These are phyloP conservation scores for Fusarium hainanense DNA, from an alignment of 2,329 filamentous ascomycete genomes.

Conservation along the genomic window DNA sequence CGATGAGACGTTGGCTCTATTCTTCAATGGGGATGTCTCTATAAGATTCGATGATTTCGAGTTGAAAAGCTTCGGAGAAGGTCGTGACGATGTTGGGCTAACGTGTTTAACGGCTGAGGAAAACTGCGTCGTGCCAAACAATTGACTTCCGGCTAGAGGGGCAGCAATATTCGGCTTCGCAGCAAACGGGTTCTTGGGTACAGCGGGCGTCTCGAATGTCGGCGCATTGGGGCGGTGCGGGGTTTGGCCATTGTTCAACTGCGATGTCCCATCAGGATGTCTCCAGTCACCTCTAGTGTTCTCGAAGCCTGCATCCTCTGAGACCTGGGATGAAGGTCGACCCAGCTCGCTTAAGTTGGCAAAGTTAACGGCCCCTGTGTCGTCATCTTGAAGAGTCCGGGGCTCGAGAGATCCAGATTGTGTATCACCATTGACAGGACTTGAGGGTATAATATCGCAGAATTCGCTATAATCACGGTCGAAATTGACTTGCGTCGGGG, in stretches of 20 bases:
- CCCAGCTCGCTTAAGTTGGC: constrained; percentile 51
- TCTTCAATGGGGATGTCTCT: constrained; percentile 62
- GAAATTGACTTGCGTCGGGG: constrained; percentile 67
- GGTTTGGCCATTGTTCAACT: constrained; percentile 49
- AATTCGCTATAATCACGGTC: constrained; percentile 66
- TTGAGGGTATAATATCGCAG: constrained; percentile 47
- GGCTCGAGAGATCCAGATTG: constrained; percentile 48
- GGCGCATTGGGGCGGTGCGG: constrained; percentile 46
- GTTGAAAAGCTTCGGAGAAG: constrained; percentile 63
- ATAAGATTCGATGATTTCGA: constrained; percentile 59
- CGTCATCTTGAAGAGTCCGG: constrained; percentile 57
- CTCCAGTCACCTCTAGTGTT: constrained; percentile 56
- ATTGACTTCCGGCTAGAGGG: constrained; percentile 58
- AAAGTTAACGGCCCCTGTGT: constrained; percentile 63
- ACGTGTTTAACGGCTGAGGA: constrained; percentile 63
- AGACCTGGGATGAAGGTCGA: constrained; percentile 55
- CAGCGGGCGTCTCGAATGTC: constrained; percentile 62
- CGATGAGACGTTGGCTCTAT: constrained; percentile 60
- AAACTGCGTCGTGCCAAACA: constrained; percentile 66
- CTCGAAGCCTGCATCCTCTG: constrained; percentile 55
- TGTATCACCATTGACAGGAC: constrained; percentile 42
- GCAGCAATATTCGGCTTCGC: constrained; percentile 49
- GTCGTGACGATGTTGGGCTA: constrained; percentile 68
- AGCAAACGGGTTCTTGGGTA: constrained; percentile 62
- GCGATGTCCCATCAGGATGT: constrained; percentile 49